Conservation (phyloP, 345 rosid genomes). For the Gynandropsis gynandra region DNA sequence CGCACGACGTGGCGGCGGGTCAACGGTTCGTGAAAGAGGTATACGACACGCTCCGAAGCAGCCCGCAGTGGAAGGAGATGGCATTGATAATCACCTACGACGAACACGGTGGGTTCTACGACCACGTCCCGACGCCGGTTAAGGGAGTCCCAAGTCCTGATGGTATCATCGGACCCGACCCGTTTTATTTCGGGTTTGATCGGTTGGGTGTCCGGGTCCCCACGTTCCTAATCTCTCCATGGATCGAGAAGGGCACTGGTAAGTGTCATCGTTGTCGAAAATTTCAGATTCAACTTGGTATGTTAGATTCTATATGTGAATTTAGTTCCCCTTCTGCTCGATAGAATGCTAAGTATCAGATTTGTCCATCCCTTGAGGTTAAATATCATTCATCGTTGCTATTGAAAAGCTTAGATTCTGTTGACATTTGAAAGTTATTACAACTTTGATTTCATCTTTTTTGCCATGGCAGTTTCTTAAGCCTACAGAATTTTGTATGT, state of each 20-base stretch:
- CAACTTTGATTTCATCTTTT: too few species aligned
- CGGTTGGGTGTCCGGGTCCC: conserved; percentile 96
- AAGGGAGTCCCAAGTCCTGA: conserved; percentile 81
- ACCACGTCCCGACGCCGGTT: conserved; percentile 90
- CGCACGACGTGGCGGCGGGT: conserved; percentile 84
- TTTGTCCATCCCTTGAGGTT: too few species aligned
- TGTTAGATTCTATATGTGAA: not conserved
- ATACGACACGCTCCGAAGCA: conserved; percentile 74
- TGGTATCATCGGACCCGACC: conserved; percentile 86
- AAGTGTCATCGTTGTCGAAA: conserved; percentile 15
- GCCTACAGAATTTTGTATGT: too few species aligned
- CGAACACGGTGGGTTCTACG: conserved; percentile 97
- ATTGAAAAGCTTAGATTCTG: too few species aligned
- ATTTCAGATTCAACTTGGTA: not conserved
- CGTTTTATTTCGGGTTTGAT: conserved; percentile 78
- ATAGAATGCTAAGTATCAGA: too few species aligned
- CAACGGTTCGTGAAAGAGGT: conserved; percentile 93
- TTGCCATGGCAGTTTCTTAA: too few species aligned
- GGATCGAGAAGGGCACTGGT: conserved; percentile 97
- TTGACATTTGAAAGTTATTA: too few species aligned
- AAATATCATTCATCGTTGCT: too few species aligned
- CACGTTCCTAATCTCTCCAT: conserved; percentile 69
- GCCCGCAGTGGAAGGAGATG: conserved; percentile 98
- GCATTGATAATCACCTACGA: conserved; percentile 88
- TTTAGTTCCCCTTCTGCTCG: too few species aligned